Evolutionary conservation across 371 early-diverging fungal genomes (phyloP).

Genomic region (Mortierella sp.): DNA sequence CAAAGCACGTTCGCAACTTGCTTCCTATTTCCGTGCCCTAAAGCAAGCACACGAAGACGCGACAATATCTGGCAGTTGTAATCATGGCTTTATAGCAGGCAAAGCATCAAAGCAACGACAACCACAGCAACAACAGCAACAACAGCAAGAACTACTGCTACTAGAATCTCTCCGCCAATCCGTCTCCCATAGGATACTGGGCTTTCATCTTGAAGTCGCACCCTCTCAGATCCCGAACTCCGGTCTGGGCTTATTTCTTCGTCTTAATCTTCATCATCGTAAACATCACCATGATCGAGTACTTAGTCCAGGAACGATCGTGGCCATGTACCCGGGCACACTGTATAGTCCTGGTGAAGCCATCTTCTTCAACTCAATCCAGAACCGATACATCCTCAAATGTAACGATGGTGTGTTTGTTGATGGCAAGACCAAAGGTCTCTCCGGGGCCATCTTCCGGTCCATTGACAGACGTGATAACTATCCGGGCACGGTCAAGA

Average conservation of each 20-base stretch:
- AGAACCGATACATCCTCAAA: constrained; percentile 66
- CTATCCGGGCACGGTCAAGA: constrained; percentile 65
- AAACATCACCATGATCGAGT: background rate
- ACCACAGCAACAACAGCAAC: constrained; percentile 1
- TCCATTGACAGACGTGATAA: constrained; percentile 64
- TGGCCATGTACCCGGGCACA: constrained; percentile 58
- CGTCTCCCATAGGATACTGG: constrained; percentile 12
- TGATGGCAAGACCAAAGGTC: constrained; percentile 63
- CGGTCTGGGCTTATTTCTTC: constrained; percentile 31
- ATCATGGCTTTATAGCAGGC: no score
- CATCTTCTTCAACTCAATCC: constrained; percentile 61
- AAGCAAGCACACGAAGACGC: constrained; percentile 13
- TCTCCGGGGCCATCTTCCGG: constrained; percentile 59
- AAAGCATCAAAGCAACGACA: no score
- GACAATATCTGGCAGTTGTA: no score
- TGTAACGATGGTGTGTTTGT: constrained; percentile 67
- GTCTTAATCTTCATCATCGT: no score
- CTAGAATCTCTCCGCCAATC: constrained; percentile 10
- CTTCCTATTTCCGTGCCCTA: constrained; percentile 23
- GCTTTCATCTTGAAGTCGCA: constrained; percentile 26
- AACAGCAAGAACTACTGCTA: no score
- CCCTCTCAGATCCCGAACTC: constrained; percentile 34
- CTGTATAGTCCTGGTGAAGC: constrained; percentile 66
- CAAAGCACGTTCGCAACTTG: constrained; percentile 11
- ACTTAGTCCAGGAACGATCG: constrained; percentile 29